Evolutionary conservation across 1,284 basidiomycete species (phyloP), one percentile per base, ranked within the genome.

Genomic region (Meira nashicola): DNA sequence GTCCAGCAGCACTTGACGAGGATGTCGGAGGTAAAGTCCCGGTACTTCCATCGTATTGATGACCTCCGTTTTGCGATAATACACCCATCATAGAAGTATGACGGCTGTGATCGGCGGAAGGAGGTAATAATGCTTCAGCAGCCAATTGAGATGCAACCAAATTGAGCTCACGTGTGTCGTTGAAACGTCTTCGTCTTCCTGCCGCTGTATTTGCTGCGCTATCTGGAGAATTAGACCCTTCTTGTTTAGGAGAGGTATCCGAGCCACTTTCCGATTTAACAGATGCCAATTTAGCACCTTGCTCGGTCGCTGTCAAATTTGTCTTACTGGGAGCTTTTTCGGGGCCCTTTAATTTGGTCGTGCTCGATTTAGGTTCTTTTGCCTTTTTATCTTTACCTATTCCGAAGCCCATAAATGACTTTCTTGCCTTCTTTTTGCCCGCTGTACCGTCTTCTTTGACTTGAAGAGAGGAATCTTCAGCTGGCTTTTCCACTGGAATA

Each of bases 121-220:
- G 38, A 9, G 17, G 15, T 11, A 56, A 28, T 3, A 56, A 23
- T 12, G 55, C 55, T 54, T 73, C 67, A n/a, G 67, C 70, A 2
- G 71, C 69, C 12, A 73, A 65, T 48, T 73, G 68, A 38, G 65
- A 58, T 2, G 69, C 69, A 14, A 73, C 46, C 25, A 73, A 48
- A 33, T 73, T 66, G 15, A 73, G 48, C n/a, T 71, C 64, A 12
- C 71, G 61, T 11, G 71, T 73, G 39, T 73, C 68, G 37, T 40
- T 58, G 40, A 63, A 73, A 25, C 70, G 54, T 12, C 71, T 57
- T 39, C 68, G 53, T 43, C 65, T 43, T 19, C 62, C 62, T 6
- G 19, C 48, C 8, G 28, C 8, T 33, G 28, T 8, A 33, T 33
- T 33, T 33, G 28, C 28, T 33, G 28, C 28, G 28, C 28, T 33